phyloP scores from a whole-genome alignment of 345 rosid genomes.

The Lumnitzera racemosa region DNA sequence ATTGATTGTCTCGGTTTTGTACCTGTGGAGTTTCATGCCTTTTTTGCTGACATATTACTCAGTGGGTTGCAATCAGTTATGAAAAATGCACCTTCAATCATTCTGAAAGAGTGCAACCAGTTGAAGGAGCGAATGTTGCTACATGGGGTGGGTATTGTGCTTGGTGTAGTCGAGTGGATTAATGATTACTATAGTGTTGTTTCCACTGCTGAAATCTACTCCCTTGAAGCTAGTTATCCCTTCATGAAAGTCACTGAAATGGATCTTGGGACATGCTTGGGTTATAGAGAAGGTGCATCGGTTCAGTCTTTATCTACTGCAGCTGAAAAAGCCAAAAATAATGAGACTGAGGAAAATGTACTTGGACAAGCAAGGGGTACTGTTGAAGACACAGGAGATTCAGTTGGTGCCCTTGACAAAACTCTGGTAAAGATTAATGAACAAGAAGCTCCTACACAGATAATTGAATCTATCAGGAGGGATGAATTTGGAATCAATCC shows the following conservation, averaged over 20 bases:
- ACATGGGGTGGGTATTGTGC: conserved; percentile 67
- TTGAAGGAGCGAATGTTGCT: conserved; percentile 62
- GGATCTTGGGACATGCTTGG: conserved; percentile 14
- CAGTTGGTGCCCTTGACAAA: conserved; percentile 13
- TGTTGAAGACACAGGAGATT: conserved; percentile 13
- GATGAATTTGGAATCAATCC: conserved; percentile 85
- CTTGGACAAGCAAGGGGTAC: conserved; percentile 19
- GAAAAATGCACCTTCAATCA: conserved; percentile 55
- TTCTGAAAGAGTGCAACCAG: conserved; percentile 55
- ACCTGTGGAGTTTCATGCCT: conserved; percentile 67
- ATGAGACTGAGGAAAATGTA: conserved; percentile 15
- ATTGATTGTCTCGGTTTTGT: conserved; percentile 72
- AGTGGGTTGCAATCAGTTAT: conserved; percentile 56
- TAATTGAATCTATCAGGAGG: conserved; percentile 73
- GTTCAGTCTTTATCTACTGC: conserved; percentile 22
- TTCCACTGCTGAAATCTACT: conserved; percentile 17
- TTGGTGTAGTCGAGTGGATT: conserved; percentile 79
- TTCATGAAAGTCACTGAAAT: conserved; percentile 12
- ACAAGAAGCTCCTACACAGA: conserved; percentile 32
- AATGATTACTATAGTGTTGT: conserved; percentile 46
- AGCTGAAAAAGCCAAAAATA: conserved; percentile 12
- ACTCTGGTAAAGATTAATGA: conserved; percentile 20
- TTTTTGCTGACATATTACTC: conserved; percentile 72
- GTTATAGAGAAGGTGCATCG: conserved; percentile 19
- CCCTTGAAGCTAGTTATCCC: conserved; percentile 12